Conservation (phyloP, 805 yeast genomes). For the Wickerhamomyces pijperi region DNA sequence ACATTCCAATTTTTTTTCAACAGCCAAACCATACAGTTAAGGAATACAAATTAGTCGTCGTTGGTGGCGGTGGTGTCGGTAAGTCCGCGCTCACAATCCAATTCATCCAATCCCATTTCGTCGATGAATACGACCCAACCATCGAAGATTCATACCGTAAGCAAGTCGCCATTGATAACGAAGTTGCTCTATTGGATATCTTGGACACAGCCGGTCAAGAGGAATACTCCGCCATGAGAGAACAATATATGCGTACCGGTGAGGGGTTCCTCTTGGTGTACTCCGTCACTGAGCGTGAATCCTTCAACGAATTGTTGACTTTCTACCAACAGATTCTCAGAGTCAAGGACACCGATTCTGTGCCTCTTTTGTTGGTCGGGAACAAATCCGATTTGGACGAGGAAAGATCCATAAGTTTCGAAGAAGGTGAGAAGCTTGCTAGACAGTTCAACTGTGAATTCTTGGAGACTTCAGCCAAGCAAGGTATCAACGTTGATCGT, state of each 20-base stretch:
- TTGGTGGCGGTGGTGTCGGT: conserved; percentile 99
- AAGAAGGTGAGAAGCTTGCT: conserved; percentile 55
- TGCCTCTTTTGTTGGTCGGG: conserved; percentile 75
- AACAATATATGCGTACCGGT: conserved; percentile 92
- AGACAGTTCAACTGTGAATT: conserved; percentile 59
- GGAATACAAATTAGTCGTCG: conserved; percentile 89
- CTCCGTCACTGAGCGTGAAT: conserved; percentile 72
- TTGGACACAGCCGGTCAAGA: conserved; percentile 98
- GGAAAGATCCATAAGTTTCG: conserved; percentile 62
- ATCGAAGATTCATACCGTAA: conserved; percentile 89
- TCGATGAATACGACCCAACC: conserved; percentile 97
- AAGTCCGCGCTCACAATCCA: conserved; percentile 94
- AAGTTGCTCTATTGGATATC: conserved; percentile 71
- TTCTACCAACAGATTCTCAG: conserved; percentile 73
- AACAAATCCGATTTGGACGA: conserved; percentile 67
- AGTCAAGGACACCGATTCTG: conserved; percentile 65
- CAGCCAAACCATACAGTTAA: conserved; percentile 28
- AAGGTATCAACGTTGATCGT: conserved; percentile 80
- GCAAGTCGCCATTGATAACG: conserved; percentile 73
- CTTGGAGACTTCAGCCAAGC: conserved; percentile 89
- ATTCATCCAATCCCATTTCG: conserved; percentile 87
- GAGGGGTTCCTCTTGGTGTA: conserved; percentile 89
- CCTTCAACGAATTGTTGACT: conserved; percentile 74
- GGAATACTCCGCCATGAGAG: conserved; percentile 88
- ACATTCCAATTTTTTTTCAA: neutral